Evolutionary conservation across 306 rosid species (phyloP), one percentile per base, ranked within the genome.

Genomic region (Senna tora): DNA sequence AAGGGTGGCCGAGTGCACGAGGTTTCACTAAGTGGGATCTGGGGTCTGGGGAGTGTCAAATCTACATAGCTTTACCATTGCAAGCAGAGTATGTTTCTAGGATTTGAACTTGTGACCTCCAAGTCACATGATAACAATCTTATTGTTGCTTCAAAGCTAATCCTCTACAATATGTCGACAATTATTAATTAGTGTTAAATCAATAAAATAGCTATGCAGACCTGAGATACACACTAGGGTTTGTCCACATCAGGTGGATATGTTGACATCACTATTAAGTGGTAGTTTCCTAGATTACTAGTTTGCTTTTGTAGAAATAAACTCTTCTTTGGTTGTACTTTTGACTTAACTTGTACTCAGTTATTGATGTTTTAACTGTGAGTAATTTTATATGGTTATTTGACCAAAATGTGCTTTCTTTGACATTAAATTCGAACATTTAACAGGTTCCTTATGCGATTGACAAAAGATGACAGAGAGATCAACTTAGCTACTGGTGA

Each of bases 371-470:
- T 32, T 77, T 58, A 41, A 7, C 14, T 1, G 34, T 14, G 17
- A 39, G 36, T 62, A 30, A 22, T 67, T 73, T 38, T 25, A 50
- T 33, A 41, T 51, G 42, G 41, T 41, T 34, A 9, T 47, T 36
- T 67, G 30, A 64, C 75, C 66, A 16, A 22, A 51, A 53, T 54
- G 1, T 57, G n/a, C 20, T n/a, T 47, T 54, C 52, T 67, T 63
- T 74, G 49, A 79, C 50, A 16, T 58, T 72, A 67, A 51, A 34
- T 17, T 28, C 30, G 81, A 67, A 62, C 58, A 65, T 74, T 66
- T 43, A 51, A 75, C 81, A 93, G 98, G 98, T 94, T 84, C 83
- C 96, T 91, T 13, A 87, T 94, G 97, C 80, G 88, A 58, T 78
- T 85, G 68, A 94, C 89, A 19, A 86, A 83, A 46, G 92, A 85